These are phyloP conservation scores for Graphiopsis chlorocephala DNA, from an alignment of 2,329 filamentous ascomycete genomes.

Conservation along the genomic window DNA sequence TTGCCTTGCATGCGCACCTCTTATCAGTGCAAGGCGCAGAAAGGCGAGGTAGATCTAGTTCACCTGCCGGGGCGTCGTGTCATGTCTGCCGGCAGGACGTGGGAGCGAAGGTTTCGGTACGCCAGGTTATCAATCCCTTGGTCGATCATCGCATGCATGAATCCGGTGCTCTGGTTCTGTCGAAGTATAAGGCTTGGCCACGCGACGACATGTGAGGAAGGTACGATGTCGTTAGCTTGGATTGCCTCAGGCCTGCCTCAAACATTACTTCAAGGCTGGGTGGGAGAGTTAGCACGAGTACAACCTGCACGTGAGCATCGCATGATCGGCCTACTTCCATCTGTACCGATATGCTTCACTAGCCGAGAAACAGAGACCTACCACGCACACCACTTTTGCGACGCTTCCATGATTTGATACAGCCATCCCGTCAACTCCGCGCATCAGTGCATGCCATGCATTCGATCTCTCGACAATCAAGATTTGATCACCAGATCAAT, in stretches of 20 bases:
- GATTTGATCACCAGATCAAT: slow-evolving; percentile 1
- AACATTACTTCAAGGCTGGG: neutral
- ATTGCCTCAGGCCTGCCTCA: neutral
- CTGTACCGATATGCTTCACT: neutral
- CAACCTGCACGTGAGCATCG: neutral
- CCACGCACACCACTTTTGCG: neutral
- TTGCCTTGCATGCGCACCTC: neutral
- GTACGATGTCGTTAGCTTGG: neutral
- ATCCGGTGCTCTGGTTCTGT: neutral
- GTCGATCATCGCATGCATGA: slow-evolving; percentile 5
- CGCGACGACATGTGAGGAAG: neutral
- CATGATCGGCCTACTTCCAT: neutral
- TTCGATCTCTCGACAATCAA: neutral
- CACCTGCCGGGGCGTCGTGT: neutral
- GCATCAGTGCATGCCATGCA: neutral
- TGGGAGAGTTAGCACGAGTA: neutral
- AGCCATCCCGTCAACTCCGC: neutral
- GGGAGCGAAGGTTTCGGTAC: neutral
- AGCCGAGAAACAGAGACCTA: neutral
- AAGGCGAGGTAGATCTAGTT: neutral
- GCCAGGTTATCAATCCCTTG: neutral
- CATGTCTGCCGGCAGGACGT: neutral
- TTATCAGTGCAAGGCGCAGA: neutral
- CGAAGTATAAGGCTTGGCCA: neutral
- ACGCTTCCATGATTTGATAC: neutral